Evolutionary conservation across 2,329 filamentous ascomycete genomes (phyloP).

Genomic region (Aspergillus tanneri): DNA sequence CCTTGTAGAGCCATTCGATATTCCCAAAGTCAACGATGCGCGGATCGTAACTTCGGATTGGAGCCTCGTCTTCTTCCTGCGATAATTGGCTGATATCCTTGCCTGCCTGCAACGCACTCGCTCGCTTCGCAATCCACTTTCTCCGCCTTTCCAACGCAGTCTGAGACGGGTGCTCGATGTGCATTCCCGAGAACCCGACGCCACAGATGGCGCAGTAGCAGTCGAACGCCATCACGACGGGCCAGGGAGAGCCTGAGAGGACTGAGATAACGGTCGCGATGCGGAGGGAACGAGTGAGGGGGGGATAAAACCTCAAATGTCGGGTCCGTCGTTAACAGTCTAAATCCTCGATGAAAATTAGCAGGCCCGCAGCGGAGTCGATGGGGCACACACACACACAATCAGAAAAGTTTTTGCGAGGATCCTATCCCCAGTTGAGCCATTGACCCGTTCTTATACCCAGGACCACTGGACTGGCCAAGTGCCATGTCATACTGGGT

Average conservation of each 20-base stretch:
- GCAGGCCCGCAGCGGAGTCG: not conserved
- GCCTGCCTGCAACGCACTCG: conserved; percentile 13
- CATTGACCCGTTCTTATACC: not conserved
- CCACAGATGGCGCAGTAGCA: conserved; percentile 26
- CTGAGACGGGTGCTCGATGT: conserved; percentile 21
- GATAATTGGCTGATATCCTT: conserved; percentile 5
- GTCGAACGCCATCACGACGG: conserved; percentile 21
- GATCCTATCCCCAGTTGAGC: not conserved
- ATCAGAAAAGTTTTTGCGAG: not conserved
- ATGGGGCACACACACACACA: not conserved
- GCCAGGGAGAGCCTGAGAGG: not conserved
- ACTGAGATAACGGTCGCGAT: not conserved
- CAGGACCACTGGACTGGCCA: not conserved
- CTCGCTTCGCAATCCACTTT: conserved; percentile 20
- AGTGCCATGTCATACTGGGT: not conserved
- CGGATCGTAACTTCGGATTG: conserved; percentile 23
- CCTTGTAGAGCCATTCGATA: conserved; percentile 21
- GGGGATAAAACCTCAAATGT: not conserved
- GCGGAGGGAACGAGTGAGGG: not conserved
- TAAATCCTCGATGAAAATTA: not conserved
- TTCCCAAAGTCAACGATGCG: conserved; percentile 18
- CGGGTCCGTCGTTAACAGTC: too few species aligned
- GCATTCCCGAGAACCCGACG: conserved; percentile 23
- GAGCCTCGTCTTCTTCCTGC: conserved; percentile 13
- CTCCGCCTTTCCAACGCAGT: conserved; percentile 17